These are phyloP conservation scores for Lichtheimia ramosa DNA, from an alignment of 371 early-diverging fungal species.

Conservation along the genomic window DNA sequence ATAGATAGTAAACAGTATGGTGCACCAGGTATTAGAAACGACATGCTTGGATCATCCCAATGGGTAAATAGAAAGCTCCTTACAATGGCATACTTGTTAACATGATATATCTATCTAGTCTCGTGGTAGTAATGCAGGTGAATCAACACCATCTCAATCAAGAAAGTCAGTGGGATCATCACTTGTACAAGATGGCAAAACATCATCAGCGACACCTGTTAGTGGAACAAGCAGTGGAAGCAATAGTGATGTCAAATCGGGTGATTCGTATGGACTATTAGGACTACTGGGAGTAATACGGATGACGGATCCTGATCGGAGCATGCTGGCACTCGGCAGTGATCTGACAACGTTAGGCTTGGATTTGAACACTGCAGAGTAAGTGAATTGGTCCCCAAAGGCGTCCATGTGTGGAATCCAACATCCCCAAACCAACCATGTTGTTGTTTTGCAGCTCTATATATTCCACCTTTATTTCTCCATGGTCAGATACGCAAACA, in stretches of 20 bases:
- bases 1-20: constrained; percentile 13
- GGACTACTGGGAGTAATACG: constrained; percentile 78
- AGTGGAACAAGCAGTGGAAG: not conserved
- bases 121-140: constrained; percentile 11
- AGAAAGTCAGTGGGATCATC: too few species aligned
- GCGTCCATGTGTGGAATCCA: not conserved
- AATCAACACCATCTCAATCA: constrained; percentile 5
- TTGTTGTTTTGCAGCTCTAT: constrained; percentile 44
- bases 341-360: constrained; percentile 78
- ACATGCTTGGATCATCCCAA: constrained; percentile 15
- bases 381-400: constrained; percentile 19
- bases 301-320: constrained; percentile 68
- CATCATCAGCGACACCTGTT: not conserved
- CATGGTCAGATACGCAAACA: constrained; percentile 71
- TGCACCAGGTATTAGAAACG: constrained; percentile 8
- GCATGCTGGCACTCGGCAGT: constrained; percentile 69
- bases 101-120: constrained; percentile 4
- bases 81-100: not conserved
- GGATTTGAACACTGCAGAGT: constrained; percentile 71
- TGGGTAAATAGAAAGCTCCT: constrained; percentile 8
- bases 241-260: constrained; percentile 3
- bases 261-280: constrained; percentile 60
- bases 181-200: constrained; percentile 7
- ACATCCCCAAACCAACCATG: not conserved
- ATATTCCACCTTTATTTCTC: constrained; percentile 79